Conservation (phyloP, 345 rosid species). For the Barbarea vulgaris region DNA sequence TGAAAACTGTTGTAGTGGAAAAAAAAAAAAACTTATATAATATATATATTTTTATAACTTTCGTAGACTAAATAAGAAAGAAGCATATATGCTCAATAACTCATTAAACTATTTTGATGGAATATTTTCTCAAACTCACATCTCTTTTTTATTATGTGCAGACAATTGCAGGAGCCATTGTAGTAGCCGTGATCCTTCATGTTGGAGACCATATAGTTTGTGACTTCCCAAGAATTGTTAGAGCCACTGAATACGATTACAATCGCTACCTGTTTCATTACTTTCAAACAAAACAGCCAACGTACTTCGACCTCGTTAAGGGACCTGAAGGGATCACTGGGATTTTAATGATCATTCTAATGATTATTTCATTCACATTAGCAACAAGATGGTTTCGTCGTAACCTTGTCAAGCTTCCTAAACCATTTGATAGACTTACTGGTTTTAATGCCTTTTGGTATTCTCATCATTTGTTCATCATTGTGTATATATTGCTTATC, state of each 20-base stretch:
- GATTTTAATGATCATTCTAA: constrained; percentile 75
- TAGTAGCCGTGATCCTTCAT: constrained; percentile 84
- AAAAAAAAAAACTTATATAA: not conserved
- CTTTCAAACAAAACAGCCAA: constrained; percentile 63
- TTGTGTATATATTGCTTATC: constrained; percentile 79
- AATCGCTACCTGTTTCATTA: constrained; percentile 36
- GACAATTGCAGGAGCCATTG: constrained; percentile 97
- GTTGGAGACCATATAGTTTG: constrained; percentile 91
- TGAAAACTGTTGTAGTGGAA: not conserved
- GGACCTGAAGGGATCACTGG: constrained; percentile 93
- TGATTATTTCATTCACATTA: constrained; percentile 85
- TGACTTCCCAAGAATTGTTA: constrained; percentile 78
- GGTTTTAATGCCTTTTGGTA: constrained; percentile 99
- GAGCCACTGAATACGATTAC: constrained; percentile 42
- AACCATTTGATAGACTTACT: constrained; percentile 87
- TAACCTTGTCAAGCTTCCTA: constrained; percentile 79
- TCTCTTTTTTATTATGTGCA: constrained; percentile 31
- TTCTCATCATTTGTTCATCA: constrained; percentile 84
- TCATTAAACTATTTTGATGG: not conserved
- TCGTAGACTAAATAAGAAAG: not conserved
- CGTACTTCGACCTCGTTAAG: constrained; percentile 65
- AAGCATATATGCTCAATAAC: not conserved
- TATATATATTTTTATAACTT: not conserved
- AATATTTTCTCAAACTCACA: not conserved
- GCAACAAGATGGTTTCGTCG: constrained; percentile 88